These are phyloP conservation scores for Melocanna baccifera DNA, from an alignment of 176 grass and related monocot species.

Conservation along the genomic window DNA sequence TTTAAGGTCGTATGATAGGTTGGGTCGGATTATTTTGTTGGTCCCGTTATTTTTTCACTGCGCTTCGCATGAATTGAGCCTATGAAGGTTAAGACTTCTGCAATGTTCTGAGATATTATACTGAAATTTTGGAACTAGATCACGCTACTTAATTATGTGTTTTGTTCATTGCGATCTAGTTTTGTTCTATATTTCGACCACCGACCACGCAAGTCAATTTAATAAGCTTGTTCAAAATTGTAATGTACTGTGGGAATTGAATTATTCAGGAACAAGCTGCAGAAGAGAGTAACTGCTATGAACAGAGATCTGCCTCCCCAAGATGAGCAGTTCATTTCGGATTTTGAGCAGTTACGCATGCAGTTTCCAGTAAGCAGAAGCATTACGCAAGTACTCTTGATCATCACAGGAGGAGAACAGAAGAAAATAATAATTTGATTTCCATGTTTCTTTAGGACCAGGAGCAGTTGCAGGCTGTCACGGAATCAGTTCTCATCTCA, in stretches of 20 bases:
- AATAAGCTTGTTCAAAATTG: constrained; percentile 15
- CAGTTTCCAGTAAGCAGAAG: constrained; percentile 59
- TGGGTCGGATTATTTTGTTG: neutral
- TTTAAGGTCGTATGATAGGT: neutral
- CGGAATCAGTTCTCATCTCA: constrained; percentile 84
- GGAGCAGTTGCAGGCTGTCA: constrained; percentile 79
- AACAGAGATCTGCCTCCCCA: constrained; percentile 65
- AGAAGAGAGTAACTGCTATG: constrained; percentile 80
- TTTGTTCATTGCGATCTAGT: neutral
- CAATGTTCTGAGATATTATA: neutral
- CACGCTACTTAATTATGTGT: neutral
- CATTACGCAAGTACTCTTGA: constrained; percentile 13
- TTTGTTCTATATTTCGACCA: constrained; percentile 5
- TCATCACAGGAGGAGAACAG: neutral
- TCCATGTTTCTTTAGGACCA: constrained; percentile 58
- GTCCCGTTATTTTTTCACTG: neutral
- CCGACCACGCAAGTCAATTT: neutral
- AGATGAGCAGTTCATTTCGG: constrained; percentile 88
- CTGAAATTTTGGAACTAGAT: neutral
- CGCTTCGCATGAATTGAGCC: neutral
- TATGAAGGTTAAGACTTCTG: neutral
- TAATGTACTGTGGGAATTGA: neutral
- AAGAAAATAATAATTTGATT: constrained; percentile 28
- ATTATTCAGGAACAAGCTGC: constrained; percentile 87
- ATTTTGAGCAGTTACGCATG: constrained; percentile 72